These are phyloP conservation scores for Microstegium vimineum DNA, from an alignment of 176 grass and related monocot genomes.

Conservation along the genomic window DNA sequence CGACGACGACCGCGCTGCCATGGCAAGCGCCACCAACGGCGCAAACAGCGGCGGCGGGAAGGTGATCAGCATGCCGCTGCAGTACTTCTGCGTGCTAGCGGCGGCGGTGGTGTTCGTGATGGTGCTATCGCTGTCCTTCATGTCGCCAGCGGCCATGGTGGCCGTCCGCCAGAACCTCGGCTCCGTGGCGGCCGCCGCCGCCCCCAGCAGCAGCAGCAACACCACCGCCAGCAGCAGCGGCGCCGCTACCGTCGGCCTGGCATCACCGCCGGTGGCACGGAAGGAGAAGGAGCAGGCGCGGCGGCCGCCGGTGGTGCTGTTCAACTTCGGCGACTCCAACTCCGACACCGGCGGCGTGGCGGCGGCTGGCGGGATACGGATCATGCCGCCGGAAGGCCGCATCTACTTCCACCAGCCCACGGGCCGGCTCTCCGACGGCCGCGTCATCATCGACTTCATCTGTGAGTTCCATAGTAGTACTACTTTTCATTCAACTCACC, in stretches of 20 bases:
- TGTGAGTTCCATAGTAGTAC: conserved; percentile 43
- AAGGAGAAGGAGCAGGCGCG: not conserved
- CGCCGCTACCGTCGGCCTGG: not conserved
- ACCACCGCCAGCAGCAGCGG: not conserved
- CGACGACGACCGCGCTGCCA: conserved; percentile 17
- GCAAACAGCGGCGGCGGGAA: not conserved
- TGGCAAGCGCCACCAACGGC: conserved; percentile 35
- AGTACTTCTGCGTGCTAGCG: conserved; percentile 53
- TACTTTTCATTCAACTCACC: not conserved
- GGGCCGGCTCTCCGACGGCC: conserved; percentile 79
- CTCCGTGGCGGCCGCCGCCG: not conserved
- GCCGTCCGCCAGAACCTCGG: conserved; percentile 43
- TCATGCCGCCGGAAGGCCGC: conserved; percentile 61
- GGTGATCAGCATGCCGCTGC: conserved; percentile 46
- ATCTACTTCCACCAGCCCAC: conserved; percentile 61
- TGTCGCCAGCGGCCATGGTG: conserved; percentile 38
- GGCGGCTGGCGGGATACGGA: conserved; percentile 49
- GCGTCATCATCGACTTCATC: conserved; percentile 89
- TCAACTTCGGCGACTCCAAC: conserved; percentile 97
- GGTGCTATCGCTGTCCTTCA: conserved; percentile 42
- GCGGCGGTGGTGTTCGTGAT: conserved; percentile 33
- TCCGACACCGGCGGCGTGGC: conserved; percentile 84
- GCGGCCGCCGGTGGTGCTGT: conserved; percentile 44
- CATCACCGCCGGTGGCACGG: not conserved
- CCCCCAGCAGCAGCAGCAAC: not conserved